Conservation (phyloP, 805 yeast genomes). For the Saturnispora hagleri region DNA sequence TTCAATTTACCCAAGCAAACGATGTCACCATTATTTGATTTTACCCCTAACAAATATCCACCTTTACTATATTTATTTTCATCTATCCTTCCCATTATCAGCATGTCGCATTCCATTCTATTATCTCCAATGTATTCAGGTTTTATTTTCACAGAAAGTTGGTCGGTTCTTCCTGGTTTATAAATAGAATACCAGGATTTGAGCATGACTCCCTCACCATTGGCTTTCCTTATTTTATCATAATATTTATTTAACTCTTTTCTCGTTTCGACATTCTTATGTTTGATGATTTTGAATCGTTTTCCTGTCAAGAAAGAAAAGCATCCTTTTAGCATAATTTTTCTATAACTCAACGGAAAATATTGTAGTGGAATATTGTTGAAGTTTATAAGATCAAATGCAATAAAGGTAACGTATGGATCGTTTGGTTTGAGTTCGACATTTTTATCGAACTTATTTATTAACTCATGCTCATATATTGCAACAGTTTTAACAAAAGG, state of each 20-base stretch:
- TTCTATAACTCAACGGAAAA: slow-evolving; percentile 2
- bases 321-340: neutral
- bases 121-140: slow-evolving; percentile 83
- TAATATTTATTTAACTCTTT: neutral
- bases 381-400: slow-evolving; percentile 64
- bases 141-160: slow-evolving; percentile 77
- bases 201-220: slow-evolving; percentile 77
- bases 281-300: neutral
- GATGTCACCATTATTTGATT: neutral
- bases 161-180: slow-evolving; percentile 47
- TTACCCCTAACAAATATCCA: slow-evolving; percentile 4
- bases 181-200: slow-evolving; percentile 57
- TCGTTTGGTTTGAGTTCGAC: neutral
- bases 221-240: slow-evolving; percentile 36
- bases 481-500: slow-evolving; percentile 73
- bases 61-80: neutral
- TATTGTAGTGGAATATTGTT: slow-evolving; percentile 29
- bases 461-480: neutral
- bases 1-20: slow-evolving; percentile 6
- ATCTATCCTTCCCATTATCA: slow-evolving; percentile 57
- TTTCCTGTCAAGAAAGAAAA: neutral
- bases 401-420: slow-evolving; percentile 32
- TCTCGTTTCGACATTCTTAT: neutral
- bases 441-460: neutral
- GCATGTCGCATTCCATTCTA: slow-evolving; percentile 78